These are phyloP conservation scores for Zygosaccharomyces pseudobailii DNA, from an alignment of 1,139 yeast genomes.

Conservation along the genomic window DNA sequence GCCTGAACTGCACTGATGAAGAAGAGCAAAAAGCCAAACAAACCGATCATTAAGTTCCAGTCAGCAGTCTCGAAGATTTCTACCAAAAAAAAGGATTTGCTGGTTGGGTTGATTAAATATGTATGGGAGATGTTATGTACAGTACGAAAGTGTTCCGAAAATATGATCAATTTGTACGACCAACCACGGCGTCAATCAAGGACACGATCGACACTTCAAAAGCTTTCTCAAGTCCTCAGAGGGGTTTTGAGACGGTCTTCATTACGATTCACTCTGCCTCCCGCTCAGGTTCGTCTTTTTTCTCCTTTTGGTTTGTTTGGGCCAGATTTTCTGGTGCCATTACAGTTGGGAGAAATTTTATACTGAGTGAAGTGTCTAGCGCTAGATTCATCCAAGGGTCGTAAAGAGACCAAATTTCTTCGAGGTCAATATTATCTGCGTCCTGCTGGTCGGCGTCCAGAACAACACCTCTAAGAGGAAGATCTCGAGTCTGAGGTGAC, in stretches of 20 bases:
- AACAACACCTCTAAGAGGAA: constrained; percentile 19
- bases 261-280: constrained; percentile 3
- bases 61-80: too few species aligned
- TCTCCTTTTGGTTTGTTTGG: constrained; percentile 1
- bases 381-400: constrained; percentile 36
- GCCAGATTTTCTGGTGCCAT: constrained; percentile 12
- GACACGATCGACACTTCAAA: not conserved
- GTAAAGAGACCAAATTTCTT: constrained; percentile 31
- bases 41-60: not conserved
- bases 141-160: not conserved
- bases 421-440: constrained; percentile 26
- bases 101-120: not conserved
- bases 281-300: constrained; percentile 9
- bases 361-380: constrained; percentile 34
- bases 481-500: constrained; percentile 8
- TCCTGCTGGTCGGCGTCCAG: constrained; percentile 17
- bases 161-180: constrained; percentile 2
- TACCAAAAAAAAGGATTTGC: not conserved
- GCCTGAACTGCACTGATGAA: constrained; percentile 19
- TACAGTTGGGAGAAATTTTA: constrained; percentile 34
- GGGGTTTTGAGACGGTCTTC: not conserved
- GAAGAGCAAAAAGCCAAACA: constrained; percentile 1
- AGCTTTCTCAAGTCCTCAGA: not conserved
- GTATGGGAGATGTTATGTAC: constrained; percentile 1
- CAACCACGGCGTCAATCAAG: not conserved